Evolutionary conservation across 2,329 filamentous ascomycete genomes (phyloP).

Genomic region (Hymenoscyphus linearis): DNA sequence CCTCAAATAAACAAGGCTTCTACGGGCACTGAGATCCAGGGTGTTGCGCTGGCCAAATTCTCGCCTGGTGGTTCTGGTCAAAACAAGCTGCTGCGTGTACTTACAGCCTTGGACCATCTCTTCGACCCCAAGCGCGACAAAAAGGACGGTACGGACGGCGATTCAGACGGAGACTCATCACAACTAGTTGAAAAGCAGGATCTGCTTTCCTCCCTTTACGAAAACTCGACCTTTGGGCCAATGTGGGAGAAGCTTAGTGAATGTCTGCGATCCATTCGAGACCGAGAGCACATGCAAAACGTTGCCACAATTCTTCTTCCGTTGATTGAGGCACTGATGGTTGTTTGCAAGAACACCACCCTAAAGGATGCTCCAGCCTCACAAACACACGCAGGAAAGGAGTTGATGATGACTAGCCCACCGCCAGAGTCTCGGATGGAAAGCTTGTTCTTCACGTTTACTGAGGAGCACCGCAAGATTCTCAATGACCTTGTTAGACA

Average conservation of each 20-base stretch:
- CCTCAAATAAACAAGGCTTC: constrained; percentile 82
- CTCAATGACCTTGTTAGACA: constrained; percentile 96
- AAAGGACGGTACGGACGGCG: constrained; percentile 39
- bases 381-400: constrained; percentile 46
- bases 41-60: constrained; percentile 88
- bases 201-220: constrained; percentile 80
- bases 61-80: constrained; percentile 94
- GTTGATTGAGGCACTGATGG: constrained; percentile 95
- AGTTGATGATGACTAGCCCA: constrained; percentile 69
- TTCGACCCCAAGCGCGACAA: constrained; percentile 75
- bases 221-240: constrained; percentile 81
- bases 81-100: constrained; percentile 85
- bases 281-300: constrained; percentile 93
- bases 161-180: constrained; percentile 48
- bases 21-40: constrained; percentile 91
- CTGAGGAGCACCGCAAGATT: constrained; percentile 94
- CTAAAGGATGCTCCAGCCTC: constrained; percentile 33
- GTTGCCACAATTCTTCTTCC: constrained; percentile 93
- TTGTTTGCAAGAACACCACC: constrained; percentile 97
- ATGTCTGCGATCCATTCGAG: constrained; percentile 80
- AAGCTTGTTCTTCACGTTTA: constrained; percentile 92
- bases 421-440: constrained; percentile 78
- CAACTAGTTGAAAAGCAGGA: constrained; percentile 68
- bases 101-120: constrained; percentile 92
- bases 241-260: constrained; percentile 91